Percentiles rank a stretch among this genome's conserved stretches.
These are phyloP conservation scores for Capsicum baccatum DNA, from an alignment of 257 asterid species.

Conservation along the genomic window DNA sequence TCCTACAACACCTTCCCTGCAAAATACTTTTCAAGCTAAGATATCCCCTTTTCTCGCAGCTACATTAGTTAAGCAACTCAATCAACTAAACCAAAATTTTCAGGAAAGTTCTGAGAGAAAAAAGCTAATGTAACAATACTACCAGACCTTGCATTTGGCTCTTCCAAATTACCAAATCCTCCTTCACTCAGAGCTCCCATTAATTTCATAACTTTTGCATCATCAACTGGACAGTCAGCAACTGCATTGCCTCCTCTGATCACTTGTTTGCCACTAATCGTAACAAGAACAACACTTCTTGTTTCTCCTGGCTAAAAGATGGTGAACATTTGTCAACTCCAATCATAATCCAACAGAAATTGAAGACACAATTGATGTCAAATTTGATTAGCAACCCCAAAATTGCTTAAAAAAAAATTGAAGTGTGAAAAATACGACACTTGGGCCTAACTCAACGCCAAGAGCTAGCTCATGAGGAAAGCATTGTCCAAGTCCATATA, in stretches of 20 bases:
- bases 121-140: conserved; percentile 30
- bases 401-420: no score
- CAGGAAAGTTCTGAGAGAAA: conserved; percentile 13
- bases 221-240: conserved; percentile 67
- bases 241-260: conserved; percentile 88
- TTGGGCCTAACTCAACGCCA: not conserved
- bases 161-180: conserved; percentile 59
- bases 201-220: conserved; percentile 49
- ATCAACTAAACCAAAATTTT: conserved; percentile 28
- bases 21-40: conserved; percentile 39
- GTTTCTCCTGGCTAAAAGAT: conserved; percentile 87
- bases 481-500: not conserved
- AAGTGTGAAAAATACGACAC: not conserved
- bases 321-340: not conserved
- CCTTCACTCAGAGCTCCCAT: conserved; percentile 60
- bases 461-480: not conserved
- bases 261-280: conserved; percentile 73
- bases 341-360: conserved; percentile 16
- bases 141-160: conserved; percentile 61
- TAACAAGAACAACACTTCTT: conserved; percentile 84
- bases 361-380: not conserved
- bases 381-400: not conserved
- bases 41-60: conserved; percentile 27
- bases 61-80: not conserved
- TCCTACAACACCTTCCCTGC: conserved; percentile 69